phyloP scores from a whole-genome alignment of 2,329 filamentous ascomycete genomes.

The Phialophora tarda region DNA sequence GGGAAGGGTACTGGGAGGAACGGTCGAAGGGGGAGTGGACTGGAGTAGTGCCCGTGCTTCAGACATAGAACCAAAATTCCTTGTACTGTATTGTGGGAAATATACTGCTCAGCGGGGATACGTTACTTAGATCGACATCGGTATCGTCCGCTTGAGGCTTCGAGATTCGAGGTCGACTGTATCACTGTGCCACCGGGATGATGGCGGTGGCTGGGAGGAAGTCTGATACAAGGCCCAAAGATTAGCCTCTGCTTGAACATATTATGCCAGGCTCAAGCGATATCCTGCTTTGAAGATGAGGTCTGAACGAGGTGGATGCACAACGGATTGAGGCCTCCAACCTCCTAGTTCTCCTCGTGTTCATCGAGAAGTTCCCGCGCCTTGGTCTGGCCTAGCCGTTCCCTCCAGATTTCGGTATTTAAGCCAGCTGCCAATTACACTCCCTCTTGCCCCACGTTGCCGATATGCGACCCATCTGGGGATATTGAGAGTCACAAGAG shows the following conservation, averaged over 20 bases:
- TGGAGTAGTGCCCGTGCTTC: conserved; percentile 62
- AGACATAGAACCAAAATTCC: conserved; percentile 36
- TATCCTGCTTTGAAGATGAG: background rate
- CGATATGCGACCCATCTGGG: background rate
- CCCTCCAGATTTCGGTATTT: background rate
- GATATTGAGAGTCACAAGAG: background rate
- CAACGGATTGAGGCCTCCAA: background rate
- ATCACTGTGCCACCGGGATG: background rate
- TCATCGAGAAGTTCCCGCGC: background rate
- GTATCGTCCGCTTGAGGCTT: background rate
- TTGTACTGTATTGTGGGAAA: background rate
- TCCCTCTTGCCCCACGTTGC: background rate
- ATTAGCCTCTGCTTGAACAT: background rate
- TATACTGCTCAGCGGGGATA: background rate
- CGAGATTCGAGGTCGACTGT: background rate
- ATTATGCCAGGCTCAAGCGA: background rate
- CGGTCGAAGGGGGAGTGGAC: conserved; percentile 71
- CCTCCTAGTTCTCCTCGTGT: background rate
- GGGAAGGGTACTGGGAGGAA: conserved; percentile 93
- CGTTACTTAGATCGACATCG: background rate
- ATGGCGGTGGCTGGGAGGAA: background rate
- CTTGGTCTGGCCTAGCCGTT: background rate
- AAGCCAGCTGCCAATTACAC: background rate
- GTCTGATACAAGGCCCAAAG: background rate
- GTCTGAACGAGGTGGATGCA: background rate